Evolutionary conservation across 495 filamentous ascomycete species (phyloP).

Genomic region (Hypoxylon crocopeplum): DNA sequence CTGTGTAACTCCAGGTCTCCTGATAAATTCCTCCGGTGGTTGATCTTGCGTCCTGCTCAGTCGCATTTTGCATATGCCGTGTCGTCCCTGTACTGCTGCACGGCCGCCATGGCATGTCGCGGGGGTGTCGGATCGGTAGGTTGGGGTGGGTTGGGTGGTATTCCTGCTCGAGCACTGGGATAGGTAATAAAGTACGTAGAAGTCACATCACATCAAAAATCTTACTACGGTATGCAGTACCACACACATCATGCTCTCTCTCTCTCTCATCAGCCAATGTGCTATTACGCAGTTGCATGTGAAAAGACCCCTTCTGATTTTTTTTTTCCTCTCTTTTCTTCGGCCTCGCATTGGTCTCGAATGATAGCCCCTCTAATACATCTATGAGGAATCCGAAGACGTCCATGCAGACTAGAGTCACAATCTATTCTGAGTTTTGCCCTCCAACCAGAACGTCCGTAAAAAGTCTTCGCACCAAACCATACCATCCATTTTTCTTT

Average conservation of each 20-base stretch:
- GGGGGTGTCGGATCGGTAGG: constrained; percentile 37
- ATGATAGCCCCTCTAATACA: constrained; percentile 37
- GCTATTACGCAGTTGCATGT: constrained; percentile 34
- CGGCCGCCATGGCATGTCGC: constrained; percentile 24
- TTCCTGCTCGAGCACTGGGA: constrained; percentile 30
- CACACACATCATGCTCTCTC: constrained; percentile 10
- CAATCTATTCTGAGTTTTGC: constrained; percentile 40
- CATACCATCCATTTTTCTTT: constrained; percentile 35
- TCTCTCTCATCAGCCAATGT: constrained; percentile 19
- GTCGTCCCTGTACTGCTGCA: constrained; percentile 28
- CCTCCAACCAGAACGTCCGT: constrained; percentile 34
- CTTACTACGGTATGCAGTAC: constrained; percentile 38
- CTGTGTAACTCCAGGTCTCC: constrained; percentile 32
- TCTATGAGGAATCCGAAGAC: constrained; percentile 42
- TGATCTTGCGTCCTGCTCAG: constrained; percentile 31
- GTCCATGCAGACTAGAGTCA: constrained; percentile 42
- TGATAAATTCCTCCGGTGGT: constrained; percentile 25
- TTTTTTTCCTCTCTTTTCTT: constrained; percentile 24
- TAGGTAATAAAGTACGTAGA: constrained; percentile 28
- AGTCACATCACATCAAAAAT: constrained; percentile 34
- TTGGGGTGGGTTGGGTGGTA: constrained; percentile 29
- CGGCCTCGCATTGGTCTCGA: constrained; percentile 36
- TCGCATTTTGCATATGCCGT: constrained; percentile 39
- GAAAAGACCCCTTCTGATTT: constrained; percentile 27
- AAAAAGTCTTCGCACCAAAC: constrained; percentile 22